These are phyloP conservation scores for Diversispora epigaea DNA, from an alignment of 192 early-diverging fungal genomes.

Conservation along the genomic window DNA sequence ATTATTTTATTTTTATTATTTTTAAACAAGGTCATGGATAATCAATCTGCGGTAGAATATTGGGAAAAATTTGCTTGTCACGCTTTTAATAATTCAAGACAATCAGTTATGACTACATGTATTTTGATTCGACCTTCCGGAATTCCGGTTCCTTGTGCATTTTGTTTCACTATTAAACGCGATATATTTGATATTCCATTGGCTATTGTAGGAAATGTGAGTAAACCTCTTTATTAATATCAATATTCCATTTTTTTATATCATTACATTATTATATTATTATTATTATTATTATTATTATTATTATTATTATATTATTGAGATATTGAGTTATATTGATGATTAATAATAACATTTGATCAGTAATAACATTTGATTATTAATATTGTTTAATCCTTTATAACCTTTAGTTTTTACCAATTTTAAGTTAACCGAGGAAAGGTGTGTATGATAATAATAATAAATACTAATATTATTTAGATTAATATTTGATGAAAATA, in stretches of 20 bases:
- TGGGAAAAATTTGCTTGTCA: constrained; percentile 93
- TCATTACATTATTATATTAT: no score
- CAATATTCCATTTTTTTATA: not conserved
- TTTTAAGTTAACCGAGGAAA: constrained; percentile 13
- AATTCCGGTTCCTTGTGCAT: constrained; percentile 79
- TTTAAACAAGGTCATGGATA: constrained; percentile 80
- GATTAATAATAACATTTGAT: no score
- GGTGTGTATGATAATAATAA: no score
- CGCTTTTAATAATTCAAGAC: constrained; percentile 91
- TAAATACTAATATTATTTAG: no score
- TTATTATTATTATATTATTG: no score
- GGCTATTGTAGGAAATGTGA: constrained; percentile 72
- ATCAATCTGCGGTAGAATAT: constrained; percentile 87
- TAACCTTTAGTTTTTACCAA: constrained; percentile 17
- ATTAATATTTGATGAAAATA: no score
- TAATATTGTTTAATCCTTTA: not conserved
- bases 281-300: no score
- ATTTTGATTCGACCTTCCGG: constrained; percentile 74
- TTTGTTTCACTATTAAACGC: constrained; percentile 95
- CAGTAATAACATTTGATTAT: not conserved
- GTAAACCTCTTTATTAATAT: constrained; percentile 14
- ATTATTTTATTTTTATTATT: constrained; percentile 4
- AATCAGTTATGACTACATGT: constrained; percentile 87
- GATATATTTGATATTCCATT: constrained; percentile 96
- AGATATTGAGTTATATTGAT: no score